phyloP scores from a whole-genome alignment of 2,329 filamentous ascomycete species.

The Fusarium pininemorale region DNA sequence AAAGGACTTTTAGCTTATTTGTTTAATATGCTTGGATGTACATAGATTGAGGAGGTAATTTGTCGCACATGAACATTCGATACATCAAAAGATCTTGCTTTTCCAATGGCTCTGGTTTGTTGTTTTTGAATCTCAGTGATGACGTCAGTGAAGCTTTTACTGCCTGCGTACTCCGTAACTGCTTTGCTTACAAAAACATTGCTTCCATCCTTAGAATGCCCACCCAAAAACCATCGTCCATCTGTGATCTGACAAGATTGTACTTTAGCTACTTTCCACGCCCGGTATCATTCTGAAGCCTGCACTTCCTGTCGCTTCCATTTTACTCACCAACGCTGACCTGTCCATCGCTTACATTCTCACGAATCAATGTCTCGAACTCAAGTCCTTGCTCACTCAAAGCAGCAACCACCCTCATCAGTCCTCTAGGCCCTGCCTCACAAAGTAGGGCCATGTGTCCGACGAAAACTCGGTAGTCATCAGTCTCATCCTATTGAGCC shows the following conservation, averaged over 20 bases:
- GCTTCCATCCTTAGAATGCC: fast-evolving
- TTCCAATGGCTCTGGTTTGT: too few species aligned
- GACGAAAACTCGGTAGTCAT: not conserved
- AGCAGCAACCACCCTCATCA: not conserved
- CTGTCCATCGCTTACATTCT: not conserved
- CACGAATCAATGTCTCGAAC: not conserved
- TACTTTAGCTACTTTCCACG: not conserved
- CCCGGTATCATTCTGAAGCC: not conserved
- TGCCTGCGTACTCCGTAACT: too few species aligned
- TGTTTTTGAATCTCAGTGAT: not conserved
- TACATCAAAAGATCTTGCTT: not conserved
- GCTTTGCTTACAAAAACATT: not conserved
- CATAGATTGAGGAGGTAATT: not conserved
- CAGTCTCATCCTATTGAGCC: not conserved
- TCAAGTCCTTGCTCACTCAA: not conserved
- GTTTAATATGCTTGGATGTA: constrained; percentile 19
- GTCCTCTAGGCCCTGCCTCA: not conserved
- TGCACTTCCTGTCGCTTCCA: not conserved
- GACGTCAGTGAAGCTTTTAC: not conserved
- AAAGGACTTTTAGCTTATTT: constrained; percentile 14
- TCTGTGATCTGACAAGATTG: not conserved
- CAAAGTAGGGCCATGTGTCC: not conserved
- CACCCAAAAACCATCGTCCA: fast-evolving
- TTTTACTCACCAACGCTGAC: not conserved
- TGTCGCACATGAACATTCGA: not conserved